A percentile compares a stretch with the other conserved stretches of the same genome.
Conservation (phyloP, 2,329 filamentous ascomycete species). For the Lachnellula cervina region DNA sequence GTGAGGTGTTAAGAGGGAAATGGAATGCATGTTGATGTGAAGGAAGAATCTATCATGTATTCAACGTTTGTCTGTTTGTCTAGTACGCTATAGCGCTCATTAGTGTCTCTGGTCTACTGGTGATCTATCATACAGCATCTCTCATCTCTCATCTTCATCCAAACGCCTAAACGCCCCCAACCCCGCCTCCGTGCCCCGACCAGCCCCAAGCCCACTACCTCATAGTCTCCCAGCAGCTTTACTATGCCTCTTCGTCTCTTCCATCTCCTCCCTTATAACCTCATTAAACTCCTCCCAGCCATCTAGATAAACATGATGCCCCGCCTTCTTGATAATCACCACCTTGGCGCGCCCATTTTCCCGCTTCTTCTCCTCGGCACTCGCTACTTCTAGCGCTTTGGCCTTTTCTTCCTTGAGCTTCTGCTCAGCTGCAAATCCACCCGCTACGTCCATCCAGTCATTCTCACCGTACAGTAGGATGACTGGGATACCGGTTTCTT, state of each 20-base stretch:
- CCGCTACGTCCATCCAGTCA: constrained; percentile 97
- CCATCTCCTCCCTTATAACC: background rate
- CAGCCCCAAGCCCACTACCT: background rate
- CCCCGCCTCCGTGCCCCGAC: too few relatives aligned
- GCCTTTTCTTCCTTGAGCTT: constrained; percentile 66
- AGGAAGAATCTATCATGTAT: too few relatives aligned
- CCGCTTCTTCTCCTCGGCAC: constrained; percentile 59
- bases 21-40: too few relatives aligned
- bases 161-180: too few relatives aligned
- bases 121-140: background rate
- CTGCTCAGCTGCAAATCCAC: constrained; percentile 74
- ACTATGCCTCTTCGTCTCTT: background rate
- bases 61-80: too few relatives aligned
- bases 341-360: constrained; percentile 84
- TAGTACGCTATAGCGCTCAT: too few relatives aligned
- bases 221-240: background rate
- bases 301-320: constrained; percentile 69
- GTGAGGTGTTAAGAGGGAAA: too few relatives aligned
- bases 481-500: constrained; percentile 66
- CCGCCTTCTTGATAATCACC: constrained; percentile 66
- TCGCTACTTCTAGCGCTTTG: constrained; percentile 56
- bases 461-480: constrained; percentile 96
- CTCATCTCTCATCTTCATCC: background rate
- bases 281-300: constrained; percentile 58
- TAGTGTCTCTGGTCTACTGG: too few relatives aligned